A percentile compares a stretch with the other conserved stretches of the same genome.
Conservation (phyloP, 768 basidiomycete species). For the Hortiboletus flavorubellus region DNA sequence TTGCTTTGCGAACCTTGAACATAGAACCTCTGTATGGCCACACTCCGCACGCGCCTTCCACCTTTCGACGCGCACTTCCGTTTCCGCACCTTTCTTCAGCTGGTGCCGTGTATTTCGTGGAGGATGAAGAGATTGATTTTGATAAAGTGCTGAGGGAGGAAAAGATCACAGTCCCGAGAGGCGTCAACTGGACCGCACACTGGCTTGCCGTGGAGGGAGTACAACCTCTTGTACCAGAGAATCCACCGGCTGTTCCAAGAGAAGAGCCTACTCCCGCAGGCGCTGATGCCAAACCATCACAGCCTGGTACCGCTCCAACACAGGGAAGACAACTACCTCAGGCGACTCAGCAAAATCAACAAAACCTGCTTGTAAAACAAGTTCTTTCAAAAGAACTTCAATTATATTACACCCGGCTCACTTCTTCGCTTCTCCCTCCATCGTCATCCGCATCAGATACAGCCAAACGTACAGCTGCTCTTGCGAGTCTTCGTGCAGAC, state of each 20-base stretch:
- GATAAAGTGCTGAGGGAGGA: slow-evolving; percentile 86
- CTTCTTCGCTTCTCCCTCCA: slow-evolving; percentile 61
- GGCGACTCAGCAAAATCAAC: slow-evolving; percentile 48
- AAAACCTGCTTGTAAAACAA: slow-evolving; percentile 83
- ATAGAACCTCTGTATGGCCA: slow-evolving; percentile 91
- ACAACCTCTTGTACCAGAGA: slow-evolving; percentile 94
- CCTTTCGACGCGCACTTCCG: slow-evolving; percentile 44
- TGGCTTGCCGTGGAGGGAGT: slow-evolving; percentile 99
- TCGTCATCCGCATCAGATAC: slow-evolving; percentile 42
- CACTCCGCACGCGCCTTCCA: slow-evolving; percentile 31
- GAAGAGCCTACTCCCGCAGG: slow-evolving; percentile 38
- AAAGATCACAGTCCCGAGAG: slow-evolving; percentile 76
- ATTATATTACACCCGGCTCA: slow-evolving; percentile 90
- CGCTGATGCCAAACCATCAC: slow-evolving; percentile 29
- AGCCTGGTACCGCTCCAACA: slow-evolving; percentile 21
- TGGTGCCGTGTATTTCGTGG: slow-evolving; percentile 85
- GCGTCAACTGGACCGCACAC: slow-evolving; percentile 87
- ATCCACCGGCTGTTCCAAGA: slow-evolving; percentile 78
- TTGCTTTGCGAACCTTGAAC: slow-evolving; percentile 90
- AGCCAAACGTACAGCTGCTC: slow-evolving; percentile 79
- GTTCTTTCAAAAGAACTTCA: slow-evolving; percentile 92
- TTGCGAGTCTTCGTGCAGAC: slow-evolving; percentile 85
- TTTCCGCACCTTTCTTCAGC: slow-evolving; percentile 43
- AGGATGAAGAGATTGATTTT: slow-evolving; percentile 98
- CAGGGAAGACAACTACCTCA: slow-evolving; percentile 27